Percentiles rank a stretch among this genome's conserved stretches.
These are phyloP conservation scores for Schizosaccharomyces versatilis DNA, from an alignment of 1,139 yeast species.

Conservation along the genomic window DNA sequence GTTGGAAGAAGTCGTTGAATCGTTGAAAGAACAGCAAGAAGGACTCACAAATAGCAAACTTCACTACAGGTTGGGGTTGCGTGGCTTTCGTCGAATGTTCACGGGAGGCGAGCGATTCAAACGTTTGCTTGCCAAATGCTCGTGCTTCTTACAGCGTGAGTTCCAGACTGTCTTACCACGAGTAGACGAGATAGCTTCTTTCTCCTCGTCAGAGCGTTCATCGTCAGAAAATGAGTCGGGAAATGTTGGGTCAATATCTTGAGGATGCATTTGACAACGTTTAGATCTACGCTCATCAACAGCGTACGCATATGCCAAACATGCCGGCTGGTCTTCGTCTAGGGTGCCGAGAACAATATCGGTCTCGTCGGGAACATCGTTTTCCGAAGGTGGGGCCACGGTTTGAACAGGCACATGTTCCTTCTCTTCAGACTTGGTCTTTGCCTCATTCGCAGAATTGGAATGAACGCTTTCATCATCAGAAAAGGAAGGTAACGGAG, in stretches of 20 bases:
- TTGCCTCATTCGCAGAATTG: neutral
- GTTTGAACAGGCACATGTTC: conserved; percentile 4
- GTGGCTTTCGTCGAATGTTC: no score
- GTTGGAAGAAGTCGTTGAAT: no score
- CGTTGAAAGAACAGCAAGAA: no score
- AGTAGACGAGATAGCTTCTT: neutral
- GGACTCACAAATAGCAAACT: no score
- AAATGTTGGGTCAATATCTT: conserved; percentile 10
- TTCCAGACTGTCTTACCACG: neutral
- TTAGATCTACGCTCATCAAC: conserved; percentile 4
- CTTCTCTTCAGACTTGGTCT: neutral
- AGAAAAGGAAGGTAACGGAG: conserved; percentile 1
- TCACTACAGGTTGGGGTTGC: no score
- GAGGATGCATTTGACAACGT: conserved; percentile 6
- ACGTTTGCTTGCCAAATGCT: no score
- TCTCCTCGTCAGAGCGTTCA: conserved; percentile 1
- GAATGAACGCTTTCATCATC: neutral
- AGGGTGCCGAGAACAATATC: conserved; percentile 9
- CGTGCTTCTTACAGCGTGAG: no score
- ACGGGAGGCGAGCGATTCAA: no score
- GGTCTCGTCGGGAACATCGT: conserved; percentile 8
- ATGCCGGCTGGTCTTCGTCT: conserved; percentile 10
- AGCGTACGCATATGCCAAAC: conserved; percentile 8
- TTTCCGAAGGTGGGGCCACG: conserved; percentile 8
- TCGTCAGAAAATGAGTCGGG: conserved; percentile 8